A percentile compares a stretch with the other conserved stretches of the same genome.
These are phyloP conservation scores for Sporothrix luriei DNA, from an alignment of 2,329 filamentous ascomycete genomes.

Conservation along the genomic window DNA sequence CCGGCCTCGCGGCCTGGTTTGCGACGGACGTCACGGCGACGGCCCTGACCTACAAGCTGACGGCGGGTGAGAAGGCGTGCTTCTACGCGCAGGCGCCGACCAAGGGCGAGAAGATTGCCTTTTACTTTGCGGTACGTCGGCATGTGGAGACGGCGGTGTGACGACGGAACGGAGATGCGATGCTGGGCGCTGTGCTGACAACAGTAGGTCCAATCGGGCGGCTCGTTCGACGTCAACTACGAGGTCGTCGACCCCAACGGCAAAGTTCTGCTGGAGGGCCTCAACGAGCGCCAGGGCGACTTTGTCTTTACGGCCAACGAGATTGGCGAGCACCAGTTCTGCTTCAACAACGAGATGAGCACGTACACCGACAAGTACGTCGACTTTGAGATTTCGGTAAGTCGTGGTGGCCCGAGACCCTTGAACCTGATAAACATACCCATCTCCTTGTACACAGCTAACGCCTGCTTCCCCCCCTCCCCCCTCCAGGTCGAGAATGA, in stretches of 20 bases:
- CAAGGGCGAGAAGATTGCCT: constrained; percentile 85
- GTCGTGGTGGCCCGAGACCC: constrained; percentile 41
- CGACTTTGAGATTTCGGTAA: constrained; percentile 93
- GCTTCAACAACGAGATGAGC: constrained; percentile 98
- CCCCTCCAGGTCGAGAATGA: constrained; percentile 81
- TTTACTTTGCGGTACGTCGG: constrained; percentile 88
- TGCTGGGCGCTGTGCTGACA: too few relatives aligned
- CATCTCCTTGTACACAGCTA: neutral
- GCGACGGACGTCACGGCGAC: constrained; percentile 77
- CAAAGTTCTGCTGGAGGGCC: constrained; percentile 79
- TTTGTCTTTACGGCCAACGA: constrained; percentile 95
- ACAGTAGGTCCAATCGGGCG: constrained; percentile 88
- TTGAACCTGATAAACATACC: neutral
- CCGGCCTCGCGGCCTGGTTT: constrained; percentile 71
- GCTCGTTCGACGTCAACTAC: constrained; percentile 97
- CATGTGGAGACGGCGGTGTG: too few relatives aligned
- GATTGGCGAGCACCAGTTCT: constrained; percentile 89
- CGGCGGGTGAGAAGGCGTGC: constrained; percentile 90
- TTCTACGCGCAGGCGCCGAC: constrained; percentile 84
- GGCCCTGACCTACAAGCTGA: constrained; percentile 89
- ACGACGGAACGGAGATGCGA: too few relatives aligned
- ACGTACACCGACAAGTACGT: constrained; percentile 97
- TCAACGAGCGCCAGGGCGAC: constrained; percentile 92
- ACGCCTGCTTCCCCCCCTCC: constrained; percentile 23
- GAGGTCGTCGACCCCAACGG: constrained; percentile 78